phyloP scores from a whole-genome alignment of 2,329 filamentous ascomycete species.

The Calonectria crousiana region DNA sequence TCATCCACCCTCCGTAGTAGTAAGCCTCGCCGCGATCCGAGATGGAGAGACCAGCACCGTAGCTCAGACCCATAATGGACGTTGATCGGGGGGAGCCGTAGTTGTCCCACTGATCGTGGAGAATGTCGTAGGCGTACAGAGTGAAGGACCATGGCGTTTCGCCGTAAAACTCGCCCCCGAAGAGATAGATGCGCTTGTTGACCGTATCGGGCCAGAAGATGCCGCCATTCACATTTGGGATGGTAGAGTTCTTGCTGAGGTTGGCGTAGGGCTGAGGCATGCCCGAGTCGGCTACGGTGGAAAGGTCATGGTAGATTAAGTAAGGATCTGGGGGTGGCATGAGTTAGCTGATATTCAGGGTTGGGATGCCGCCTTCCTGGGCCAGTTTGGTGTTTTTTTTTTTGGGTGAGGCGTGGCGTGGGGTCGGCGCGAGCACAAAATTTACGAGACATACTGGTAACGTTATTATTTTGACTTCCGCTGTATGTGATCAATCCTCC shows the following conservation, averaged over 20 bases:
- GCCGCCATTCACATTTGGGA: constrained; percentile 62
- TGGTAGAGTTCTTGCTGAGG: constrained; percentile 67
- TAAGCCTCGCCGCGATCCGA: constrained; percentile 68
- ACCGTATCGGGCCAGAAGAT: constrained; percentile 70
- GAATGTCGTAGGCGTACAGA: constrained; percentile 69
- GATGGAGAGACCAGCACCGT: constrained; percentile 68
- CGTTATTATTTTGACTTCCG: constrained; percentile 61
- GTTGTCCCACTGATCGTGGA: constrained; percentile 67
- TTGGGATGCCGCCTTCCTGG: not conserved
- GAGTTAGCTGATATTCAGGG: not conserved
- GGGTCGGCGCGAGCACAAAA: not conserved
- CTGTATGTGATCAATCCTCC: constrained; percentile 70
- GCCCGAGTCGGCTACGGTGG: constrained; percentile 54
- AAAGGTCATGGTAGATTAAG: constrained; percentile 69
- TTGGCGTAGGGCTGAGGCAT: constrained; percentile 68
- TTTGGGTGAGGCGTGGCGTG: not conserved
- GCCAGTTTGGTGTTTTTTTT: not conserved
- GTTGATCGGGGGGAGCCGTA: constrained; percentile 53
- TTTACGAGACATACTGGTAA: constrained; percentile 62
- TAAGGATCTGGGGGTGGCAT: constrained; percentile 34
- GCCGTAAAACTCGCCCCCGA: constrained; percentile 70
- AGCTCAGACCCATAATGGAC: constrained; percentile 62
- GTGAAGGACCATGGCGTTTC: constrained; percentile 58
- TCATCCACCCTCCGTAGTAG: constrained; percentile 74
- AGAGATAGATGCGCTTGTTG: constrained; percentile 74